Conservation (phyloP, 179 eudicot genomes). For the Beta lomatogona region DNA sequence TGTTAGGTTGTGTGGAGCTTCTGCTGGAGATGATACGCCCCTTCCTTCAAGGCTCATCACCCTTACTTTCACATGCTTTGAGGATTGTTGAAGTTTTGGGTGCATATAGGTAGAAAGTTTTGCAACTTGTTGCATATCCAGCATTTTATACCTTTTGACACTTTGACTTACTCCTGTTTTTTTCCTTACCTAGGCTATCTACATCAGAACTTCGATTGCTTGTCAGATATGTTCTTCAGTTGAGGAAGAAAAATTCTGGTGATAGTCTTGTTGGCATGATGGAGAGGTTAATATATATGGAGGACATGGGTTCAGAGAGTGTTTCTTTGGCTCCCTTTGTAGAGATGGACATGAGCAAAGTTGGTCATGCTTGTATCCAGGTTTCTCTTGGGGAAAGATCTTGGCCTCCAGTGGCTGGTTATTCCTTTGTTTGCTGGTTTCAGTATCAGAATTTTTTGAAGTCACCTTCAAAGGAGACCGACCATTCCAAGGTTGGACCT, state of each 20-base stretch:
- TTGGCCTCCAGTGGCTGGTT: constrained; percentile 99
- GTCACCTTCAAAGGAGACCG: constrained; percentile 58
- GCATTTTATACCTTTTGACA: neutral
- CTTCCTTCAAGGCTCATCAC: constrained; percentile 79
- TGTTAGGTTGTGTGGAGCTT: constrained; percentile 93
- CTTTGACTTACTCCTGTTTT: constrained; percentile 1
- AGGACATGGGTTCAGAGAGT: constrained; percentile 73
- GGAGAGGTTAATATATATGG: constrained; percentile 80
- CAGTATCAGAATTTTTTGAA: constrained; percentile 77
- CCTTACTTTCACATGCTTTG: constrained; percentile 74
- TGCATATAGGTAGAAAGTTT: constrained; percentile 70
- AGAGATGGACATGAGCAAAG: constrained; percentile 96
- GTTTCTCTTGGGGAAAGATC: constrained; percentile 97
- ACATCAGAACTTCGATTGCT: constrained; percentile 77
- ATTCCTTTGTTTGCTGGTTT: constrained; percentile 99
- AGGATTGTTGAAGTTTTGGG: constrained; percentile 93
- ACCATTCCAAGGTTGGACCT: constrained; percentile 49
- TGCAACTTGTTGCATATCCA: constrained; percentile 5
- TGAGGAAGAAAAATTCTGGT: constrained; percentile 72
- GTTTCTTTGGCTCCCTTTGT: constrained; percentile 93
- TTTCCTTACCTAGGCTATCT: constrained; percentile 66
- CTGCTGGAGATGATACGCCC: constrained; percentile 90
- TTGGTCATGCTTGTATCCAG: constrained; percentile 94
- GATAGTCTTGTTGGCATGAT: constrained; percentile 80
- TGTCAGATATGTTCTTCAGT: constrained; percentile 79